phyloP scores from a whole-genome alignment of 345 rosid species.

The Cardamine resedifolia region DNA sequence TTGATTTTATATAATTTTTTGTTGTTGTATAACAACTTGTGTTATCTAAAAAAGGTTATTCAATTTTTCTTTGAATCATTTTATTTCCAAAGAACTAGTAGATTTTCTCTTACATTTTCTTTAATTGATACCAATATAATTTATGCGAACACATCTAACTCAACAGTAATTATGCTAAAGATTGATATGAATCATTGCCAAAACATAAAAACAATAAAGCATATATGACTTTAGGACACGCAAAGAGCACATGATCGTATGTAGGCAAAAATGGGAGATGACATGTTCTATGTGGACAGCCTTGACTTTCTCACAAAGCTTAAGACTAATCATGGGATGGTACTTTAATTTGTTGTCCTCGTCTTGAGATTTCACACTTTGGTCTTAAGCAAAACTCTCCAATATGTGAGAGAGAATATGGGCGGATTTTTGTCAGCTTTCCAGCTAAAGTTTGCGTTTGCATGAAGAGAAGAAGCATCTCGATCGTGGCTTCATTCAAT shows the following conservation, averaged over 20 bases:
- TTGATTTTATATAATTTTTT: no score
- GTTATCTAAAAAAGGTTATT: neutral
- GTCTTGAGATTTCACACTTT: slow-evolving; percentile 35
- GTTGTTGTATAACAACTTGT: no score
- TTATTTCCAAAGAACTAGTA: neutral
- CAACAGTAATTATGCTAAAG: slow-evolving; percentile 14
- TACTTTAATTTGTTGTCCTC: slow-evolving; percentile 34
- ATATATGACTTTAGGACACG: slow-evolving; percentile 30
- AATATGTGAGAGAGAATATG: slow-evolving; percentile 24
- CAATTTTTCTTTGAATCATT: neutral
- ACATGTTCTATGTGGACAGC: slow-evolving; percentile 37
- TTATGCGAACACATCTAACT: slow-evolving; percentile 4
- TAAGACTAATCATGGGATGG: slow-evolving; percentile 37
- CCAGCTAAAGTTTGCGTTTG: slow-evolving; percentile 30
- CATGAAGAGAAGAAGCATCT: slow-evolving; percentile 36
- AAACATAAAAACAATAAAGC: neutral
- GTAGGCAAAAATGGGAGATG: slow-evolving; percentile 27
- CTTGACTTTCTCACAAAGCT: slow-evolving; percentile 40
- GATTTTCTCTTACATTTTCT: neutral
- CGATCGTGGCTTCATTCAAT: slow-evolving; percentile 28
- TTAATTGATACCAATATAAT: neutral
- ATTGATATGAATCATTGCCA: neutral
- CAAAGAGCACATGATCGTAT: slow-evolving; percentile 39
- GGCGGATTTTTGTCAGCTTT: slow-evolving; percentile 34
- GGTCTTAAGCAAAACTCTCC: slow-evolving; percentile 37